Evolutionary conservation across 106 monocot species (phyloP), one percentile per base, ranked within the genome.

Genomic region (Ottelia alismoides): DNA sequence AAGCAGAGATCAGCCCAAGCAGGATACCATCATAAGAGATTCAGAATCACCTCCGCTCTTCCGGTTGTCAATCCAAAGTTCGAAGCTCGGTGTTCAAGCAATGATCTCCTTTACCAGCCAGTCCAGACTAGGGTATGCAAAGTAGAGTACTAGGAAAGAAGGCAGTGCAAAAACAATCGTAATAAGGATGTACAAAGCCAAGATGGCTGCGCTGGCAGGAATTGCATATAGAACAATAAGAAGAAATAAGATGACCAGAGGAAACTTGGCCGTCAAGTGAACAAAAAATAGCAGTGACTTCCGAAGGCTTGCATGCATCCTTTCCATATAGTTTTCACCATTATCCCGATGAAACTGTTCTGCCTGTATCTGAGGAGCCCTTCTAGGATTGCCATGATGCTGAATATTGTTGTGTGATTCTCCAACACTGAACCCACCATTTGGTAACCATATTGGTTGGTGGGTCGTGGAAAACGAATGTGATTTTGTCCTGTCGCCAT

Each of bases 151-250:
- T 14, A 68, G 52, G 22, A 68, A 59, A 14, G 68, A 68, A 18
- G 68, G 68, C 51, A 68, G n/a, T 23, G 60, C 68, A 52, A 68
- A 60, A 19, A 68, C 29, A 29, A 68, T 28, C 12, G 68, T 68
- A 52, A 68, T 22, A 9, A 60, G 59, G 25, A 68, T 45, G 52
- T 68, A 68, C 68, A 68, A 24, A 29, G 49, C 52, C 23, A 68
- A 50, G 59, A 68, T 68, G 1, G 59, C 60, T 20, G 60, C 68
- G 52, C 68, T 68, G 20, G 68, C 68, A 68, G 68, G 68, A 50
- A 68, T 60, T 3, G 58, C 59, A 46, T 68, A 68, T 40, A 68
- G 52, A 27, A 68, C 60, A 52, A 60, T 68, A 22, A 68, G 68
- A 20, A 68, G 68, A 58, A 68, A 68, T 27, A 60, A 45, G 26